phyloP scores from a whole-genome alignment of 441 rosid genomes.

The Populus hybrid region DNA sequence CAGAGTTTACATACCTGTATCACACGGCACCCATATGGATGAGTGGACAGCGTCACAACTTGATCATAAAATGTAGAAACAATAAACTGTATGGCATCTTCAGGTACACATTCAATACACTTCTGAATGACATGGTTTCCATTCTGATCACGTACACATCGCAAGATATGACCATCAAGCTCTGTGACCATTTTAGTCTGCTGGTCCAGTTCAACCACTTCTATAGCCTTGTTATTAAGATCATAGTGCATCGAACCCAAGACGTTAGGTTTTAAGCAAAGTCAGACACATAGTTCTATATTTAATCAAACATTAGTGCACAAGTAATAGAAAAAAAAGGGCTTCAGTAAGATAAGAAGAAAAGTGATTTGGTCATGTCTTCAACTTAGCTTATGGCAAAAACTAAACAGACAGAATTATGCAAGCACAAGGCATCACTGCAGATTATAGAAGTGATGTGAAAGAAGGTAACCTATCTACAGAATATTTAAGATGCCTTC shows the following conservation, averaged over 20 bases:
- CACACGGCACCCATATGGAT: conserved; percentile 87
- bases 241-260: background rate
- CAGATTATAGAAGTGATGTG: background rate
- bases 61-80: conserved; percentile 70
- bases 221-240: conserved; percentile 53
- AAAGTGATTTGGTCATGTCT: conserved; percentile 4
- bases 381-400: background rate
- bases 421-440: background rate
- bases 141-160: conserved; percentile 85
- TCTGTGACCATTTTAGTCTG: conserved; percentile 69
- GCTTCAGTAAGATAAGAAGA: background rate
- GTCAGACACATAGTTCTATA: background rate
- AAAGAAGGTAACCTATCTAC: background rate
- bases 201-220: conserved; percentile 72
- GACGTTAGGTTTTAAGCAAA: background rate
- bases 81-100: conserved; percentile 64
- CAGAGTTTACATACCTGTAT: conserved; percentile 47
- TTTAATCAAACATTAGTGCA: background rate
- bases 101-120: too few relatives aligned
- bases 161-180: conserved; percentile 73
- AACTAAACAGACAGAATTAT: background rate
- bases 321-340: background rate
- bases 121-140: conserved; percentile 88
- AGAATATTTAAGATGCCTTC: background rate
- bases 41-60: conserved; percentile 65